A percentile compares a stretch with the other conserved stretches of the same genome.
Conservation (phyloP, 805 yeast genomes). For the Candida nemodendra region DNA sequence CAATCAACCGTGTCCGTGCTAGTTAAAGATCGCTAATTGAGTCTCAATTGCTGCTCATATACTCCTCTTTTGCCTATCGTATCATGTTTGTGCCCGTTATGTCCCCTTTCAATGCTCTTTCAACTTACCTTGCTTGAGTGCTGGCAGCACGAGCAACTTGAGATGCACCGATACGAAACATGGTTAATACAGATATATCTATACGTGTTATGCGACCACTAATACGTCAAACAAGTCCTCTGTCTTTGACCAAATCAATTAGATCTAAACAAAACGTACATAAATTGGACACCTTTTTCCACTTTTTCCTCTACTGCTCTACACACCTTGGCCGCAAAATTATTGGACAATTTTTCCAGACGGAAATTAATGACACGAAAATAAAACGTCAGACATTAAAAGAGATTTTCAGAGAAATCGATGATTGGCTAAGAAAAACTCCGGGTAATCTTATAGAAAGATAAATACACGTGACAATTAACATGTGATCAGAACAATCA, state of each 20-base stretch:
- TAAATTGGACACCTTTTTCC: conserved; percentile 3
- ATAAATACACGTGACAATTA: conserved; percentile 3
- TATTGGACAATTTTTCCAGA: conserved; percentile 10
- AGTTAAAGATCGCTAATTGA: too few relatives aligned
- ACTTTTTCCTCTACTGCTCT: conserved; percentile 1
- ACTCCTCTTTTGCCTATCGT: too few relatives aligned
- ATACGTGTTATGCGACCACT: not conserved
- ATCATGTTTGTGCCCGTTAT: too few relatives aligned
- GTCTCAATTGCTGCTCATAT: too few relatives aligned
- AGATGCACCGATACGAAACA: conserved; percentile 56
- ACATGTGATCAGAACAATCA: conserved; percentile 1
- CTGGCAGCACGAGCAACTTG: conserved; percentile 50
- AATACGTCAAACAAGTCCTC: not conserved
- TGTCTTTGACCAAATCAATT: not conserved
- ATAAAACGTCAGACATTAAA: too few relatives aligned
- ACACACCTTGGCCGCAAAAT: conserved; percentile 1
- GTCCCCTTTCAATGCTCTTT: not conserved
- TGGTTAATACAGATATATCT: conserved; percentile 20
- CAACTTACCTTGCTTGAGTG: conserved; percentile 46
- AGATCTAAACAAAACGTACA: conserved; percentile 1
- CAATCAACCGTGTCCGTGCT: too few relatives aligned
- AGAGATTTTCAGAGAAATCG: not conserved
- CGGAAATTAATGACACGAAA: too few relatives aligned
- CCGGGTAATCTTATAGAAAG: conserved; percentile 1
- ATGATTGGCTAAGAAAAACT: conserved; percentile 9